phyloP scores from a whole-genome alignment of 345 rosid genomes.

The Raphanus sativus region DNA sequence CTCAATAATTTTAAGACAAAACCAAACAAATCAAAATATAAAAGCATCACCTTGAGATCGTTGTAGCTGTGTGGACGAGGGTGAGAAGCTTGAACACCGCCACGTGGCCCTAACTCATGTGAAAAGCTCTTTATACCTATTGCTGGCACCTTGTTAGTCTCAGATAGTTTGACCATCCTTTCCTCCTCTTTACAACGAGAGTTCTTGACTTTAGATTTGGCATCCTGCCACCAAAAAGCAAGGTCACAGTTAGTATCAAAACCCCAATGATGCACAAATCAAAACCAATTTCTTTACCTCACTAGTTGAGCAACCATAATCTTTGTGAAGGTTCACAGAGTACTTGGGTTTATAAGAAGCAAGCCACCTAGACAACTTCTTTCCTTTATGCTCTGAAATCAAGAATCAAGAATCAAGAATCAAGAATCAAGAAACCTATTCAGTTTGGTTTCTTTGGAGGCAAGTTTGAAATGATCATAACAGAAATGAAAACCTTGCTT shows the following conservation, averaged over 20 bases:
- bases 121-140: conserved; percentile 70
- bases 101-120: conserved; percentile 72
- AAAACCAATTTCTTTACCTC: conserved; percentile 43
- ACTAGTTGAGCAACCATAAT: conserved; percentile 36
- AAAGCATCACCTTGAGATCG: conserved; percentile 56
- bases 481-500: conserved; percentile 43
- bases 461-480: background rate
- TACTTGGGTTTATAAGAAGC: conserved; percentile 56
- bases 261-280: background rate
- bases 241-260: conserved; percentile 1
- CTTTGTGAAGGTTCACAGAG: conserved; percentile 31
- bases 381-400: conserved; percentile 51
- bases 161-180: conserved; percentile 37
- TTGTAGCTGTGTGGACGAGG: conserved; percentile 73
- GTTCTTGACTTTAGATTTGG: conserved; percentile 35
- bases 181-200: conserved; percentile 35
- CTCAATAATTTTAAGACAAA: background rate
- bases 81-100: conserved; percentile 51
- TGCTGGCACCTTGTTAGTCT: conserved; percentile 40
- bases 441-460: background rate
- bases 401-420: background rate
- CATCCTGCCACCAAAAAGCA: conserved; percentile 42
- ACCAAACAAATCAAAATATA: background rate
- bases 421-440: background rate
- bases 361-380: conserved; percentile 58